Conservation (phyloP, 164 flowering plant species). For the Piper betle region DNA sequence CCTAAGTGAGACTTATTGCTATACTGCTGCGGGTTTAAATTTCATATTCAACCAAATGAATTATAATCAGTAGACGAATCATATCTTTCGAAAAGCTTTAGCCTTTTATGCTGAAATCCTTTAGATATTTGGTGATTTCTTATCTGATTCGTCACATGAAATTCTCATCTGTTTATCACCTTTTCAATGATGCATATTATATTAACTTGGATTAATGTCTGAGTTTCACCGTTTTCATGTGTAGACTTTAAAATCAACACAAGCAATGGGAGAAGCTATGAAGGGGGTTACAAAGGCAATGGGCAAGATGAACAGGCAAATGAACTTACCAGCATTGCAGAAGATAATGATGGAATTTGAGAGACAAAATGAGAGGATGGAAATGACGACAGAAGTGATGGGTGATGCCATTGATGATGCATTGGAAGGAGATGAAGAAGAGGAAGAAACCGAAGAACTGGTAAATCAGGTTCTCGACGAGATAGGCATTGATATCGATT, state of each 20-base stretch:
- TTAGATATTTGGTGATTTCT: neutral
- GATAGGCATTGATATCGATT: slow-evolving; percentile 63
- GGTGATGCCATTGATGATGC: slow-evolving; percentile 85
- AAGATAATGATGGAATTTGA: slow-evolving; percentile 78
- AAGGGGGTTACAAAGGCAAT: slow-evolving; percentile 85
- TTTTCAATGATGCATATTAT: neutral
- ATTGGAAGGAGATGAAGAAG: slow-evolving; percentile 87
- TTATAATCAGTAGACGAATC: too few species aligned
- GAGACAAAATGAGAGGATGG: slow-evolving; percentile 75
- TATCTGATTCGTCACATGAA: neutral
- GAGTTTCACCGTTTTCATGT: neutral
- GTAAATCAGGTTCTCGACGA: slow-evolving; percentile 80
- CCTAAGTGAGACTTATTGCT: too few species aligned
- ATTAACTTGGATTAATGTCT: neutral
- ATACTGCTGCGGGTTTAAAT: too few species aligned
- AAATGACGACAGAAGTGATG: slow-evolving; percentile 74
- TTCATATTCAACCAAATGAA: too few species aligned
- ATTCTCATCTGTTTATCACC: neutral
- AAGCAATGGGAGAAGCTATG: slow-evolving; percentile 94
- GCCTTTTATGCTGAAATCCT: neutral
- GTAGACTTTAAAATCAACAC: slow-evolving; percentile 80
- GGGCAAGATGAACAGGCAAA: slow-evolving; percentile 89
- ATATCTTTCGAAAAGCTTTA: neutral
- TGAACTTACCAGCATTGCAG: slow-evolving; percentile 75
- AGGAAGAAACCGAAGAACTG: slow-evolving; percentile 73